Percentiles rank a stretch among this genome's conserved stretches.
Conservation (phyloP, 1,284 basidiomycete species). For the Fomitopsis betulina region DNA sequence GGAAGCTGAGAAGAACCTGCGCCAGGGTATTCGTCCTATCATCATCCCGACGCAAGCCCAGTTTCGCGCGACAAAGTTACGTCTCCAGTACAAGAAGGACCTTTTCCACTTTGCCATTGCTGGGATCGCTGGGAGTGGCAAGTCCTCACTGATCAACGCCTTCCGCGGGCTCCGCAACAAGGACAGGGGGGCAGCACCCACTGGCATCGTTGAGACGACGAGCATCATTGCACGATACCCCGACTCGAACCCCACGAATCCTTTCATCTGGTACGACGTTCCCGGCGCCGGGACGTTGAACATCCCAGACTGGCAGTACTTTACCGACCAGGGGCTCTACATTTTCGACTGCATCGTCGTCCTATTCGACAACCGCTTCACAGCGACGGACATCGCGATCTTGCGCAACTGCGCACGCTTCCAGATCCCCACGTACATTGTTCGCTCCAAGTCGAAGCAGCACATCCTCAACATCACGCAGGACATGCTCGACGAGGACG, state of each 20-base stretch:
- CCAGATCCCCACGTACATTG: conserved; percentile 1
- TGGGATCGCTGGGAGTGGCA: neutral
- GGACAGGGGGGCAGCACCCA: neutral
- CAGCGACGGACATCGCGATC: neutral
- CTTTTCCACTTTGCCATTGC: neutral
- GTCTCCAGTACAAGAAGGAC: neutral
- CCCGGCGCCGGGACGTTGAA: neutral
- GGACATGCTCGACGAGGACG: neutral
- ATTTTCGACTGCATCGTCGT: neutral
- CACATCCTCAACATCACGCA: neutral
- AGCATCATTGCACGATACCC: neutral
- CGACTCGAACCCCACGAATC: neutral
- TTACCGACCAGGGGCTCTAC: neutral
- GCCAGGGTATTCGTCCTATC: neutral
- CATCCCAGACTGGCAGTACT: conserved; percentile 1
- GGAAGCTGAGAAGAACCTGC: neutral
- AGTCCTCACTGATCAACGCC: neutral
- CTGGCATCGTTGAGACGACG: neutral
- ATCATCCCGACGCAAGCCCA: neutral
- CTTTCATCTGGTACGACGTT: neutral
- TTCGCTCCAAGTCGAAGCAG: conserved; percentile 1
- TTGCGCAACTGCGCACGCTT: neutral
- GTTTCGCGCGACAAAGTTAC: neutral
- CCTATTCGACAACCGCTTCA: conserved; percentile 2
- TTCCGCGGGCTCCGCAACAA: neutral